Evolutionary conservation across 371 early-diverging fungal species (phyloP).

Genomic region (Rhizomucor miehei): DNA sequence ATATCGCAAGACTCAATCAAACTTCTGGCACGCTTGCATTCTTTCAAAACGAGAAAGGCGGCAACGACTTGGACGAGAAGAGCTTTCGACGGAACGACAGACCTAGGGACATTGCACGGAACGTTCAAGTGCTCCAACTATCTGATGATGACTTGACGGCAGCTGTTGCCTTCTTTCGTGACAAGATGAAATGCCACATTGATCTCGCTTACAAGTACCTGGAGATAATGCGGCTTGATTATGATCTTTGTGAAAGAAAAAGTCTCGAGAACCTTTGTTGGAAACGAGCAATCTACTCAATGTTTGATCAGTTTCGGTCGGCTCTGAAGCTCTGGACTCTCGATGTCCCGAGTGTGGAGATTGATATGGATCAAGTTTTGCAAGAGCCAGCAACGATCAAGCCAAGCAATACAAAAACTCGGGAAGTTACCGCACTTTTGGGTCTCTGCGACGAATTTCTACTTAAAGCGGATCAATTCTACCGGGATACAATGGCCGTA

Average conservation of each 20-base stretch:
- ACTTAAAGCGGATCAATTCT: slow-evolving; percentile 42
- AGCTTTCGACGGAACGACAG: background rate
- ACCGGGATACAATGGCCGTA: slow-evolving; percentile 31
- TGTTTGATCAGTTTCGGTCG: slow-evolving; percentile 57
- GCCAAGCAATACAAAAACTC: slow-evolving; percentile 6
- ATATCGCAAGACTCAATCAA: slow-evolving; percentile 15
- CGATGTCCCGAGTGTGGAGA: background rate
- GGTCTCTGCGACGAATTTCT: slow-evolving; percentile 28
- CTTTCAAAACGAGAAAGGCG: slow-evolving; percentile 6
- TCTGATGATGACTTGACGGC: slow-evolving; percentile 20
- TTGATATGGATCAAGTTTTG: slow-evolving; percentile 6
- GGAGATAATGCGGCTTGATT: slow-evolving; percentile 48
- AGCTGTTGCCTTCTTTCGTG: slow-evolving; percentile 26
- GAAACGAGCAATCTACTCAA: slow-evolving; percentile 61
- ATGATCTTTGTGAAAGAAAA: slow-evolving; percentile 55
- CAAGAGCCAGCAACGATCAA: slow-evolving; percentile 9
- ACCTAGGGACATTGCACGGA: background rate
- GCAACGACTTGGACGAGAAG: slow-evolving; percentile 1
- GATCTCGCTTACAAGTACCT: slow-evolving; percentile 47
- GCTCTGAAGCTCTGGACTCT: slow-evolving; percentile 32
- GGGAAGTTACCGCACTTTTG: slow-evolving; percentile 7
- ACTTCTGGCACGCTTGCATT: slow-evolving; percentile 11
- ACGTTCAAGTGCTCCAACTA: background rate
- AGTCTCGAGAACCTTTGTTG: slow-evolving; percentile 62
- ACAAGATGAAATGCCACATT: slow-evolving; percentile 38